phyloP scores from a whole-genome alignment of 345 rosid species.

The Streptanthus diversifolius region DNA sequence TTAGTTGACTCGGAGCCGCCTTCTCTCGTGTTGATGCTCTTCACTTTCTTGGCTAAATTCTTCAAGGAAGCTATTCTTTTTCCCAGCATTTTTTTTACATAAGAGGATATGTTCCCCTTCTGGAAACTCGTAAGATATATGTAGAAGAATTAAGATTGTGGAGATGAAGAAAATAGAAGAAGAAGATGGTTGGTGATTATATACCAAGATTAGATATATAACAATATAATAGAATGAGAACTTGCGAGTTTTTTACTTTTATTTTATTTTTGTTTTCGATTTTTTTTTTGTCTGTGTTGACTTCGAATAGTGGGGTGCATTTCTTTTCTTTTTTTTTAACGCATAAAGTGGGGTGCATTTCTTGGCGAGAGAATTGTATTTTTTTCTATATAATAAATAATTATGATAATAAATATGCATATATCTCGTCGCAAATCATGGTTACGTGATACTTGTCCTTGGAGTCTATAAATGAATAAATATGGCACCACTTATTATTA shows the following conservation, averaged over 20 bases:
- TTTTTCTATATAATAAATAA: background rate
- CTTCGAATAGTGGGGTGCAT: conserved; percentile 36
- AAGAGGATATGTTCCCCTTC: background rate
- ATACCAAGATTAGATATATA: conserved; percentile 5
- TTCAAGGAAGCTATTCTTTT: conserved; percentile 69
- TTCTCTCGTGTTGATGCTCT: conserved; percentile 35
- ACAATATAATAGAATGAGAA: background rate
- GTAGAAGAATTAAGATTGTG: conserved; percentile 18
- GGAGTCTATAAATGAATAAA: conserved; percentile 10
- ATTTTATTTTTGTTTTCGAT: background rate
- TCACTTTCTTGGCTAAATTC: conserved; percentile 77
- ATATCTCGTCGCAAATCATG: conserved; percentile 34
- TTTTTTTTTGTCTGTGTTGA: conserved; percentile 26
- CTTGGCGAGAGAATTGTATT: conserved; percentile 19
- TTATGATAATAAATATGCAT: background rate
- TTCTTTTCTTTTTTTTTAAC: too few relatives aligned
- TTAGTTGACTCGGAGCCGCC: conserved; percentile 35
- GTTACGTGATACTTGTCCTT: conserved; percentile 26
- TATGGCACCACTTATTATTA: background rate
- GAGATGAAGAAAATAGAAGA: conserved; percentile 12
- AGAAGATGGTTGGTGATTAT: conserved; percentile 28
- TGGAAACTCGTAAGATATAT: background rate
- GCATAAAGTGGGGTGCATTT: conserved; percentile 37
- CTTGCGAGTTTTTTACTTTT: conserved; percentile 24
- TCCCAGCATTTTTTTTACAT: conserved; percentile 42